Evolutionary conservation across 176 grass and related monocot genomes (phyloP), one percentile per base, ranked within the genome.

Genomic region (Juncus inflexus): DNA sequence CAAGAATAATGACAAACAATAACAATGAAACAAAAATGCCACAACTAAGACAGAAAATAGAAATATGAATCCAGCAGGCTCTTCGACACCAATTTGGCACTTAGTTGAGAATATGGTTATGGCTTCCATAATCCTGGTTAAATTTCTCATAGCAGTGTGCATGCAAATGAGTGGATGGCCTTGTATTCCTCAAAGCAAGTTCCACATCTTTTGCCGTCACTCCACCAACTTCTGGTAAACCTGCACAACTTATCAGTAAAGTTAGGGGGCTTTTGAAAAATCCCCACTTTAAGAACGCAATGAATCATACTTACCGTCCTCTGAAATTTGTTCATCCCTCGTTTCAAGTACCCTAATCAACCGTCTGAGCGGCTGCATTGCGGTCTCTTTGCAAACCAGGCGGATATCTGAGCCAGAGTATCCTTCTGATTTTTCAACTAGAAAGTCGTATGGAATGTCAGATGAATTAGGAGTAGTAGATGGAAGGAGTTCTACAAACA

Each of bases 401-500:
- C 76, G 87, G 43, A 96, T 91, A 82, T 96, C 91, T 70, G 91
- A 96, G 15, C 87, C 91, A 2, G 87, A 96, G 83, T 88, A 96
- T 67, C 87, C 87, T 91, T 88, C 87, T 55, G 81, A 83, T 83
- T 63, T 88, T 41, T 83, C 87, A 55, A 91, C 79, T 52, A 91
- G 84, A 83, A 83, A 19, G 63, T 91, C 76, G 69, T 88, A 91
- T 0, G 81, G 82, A 45, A 88, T 76, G 65, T 80, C 78, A 58
- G 75, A 81, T 66, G 28, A 67, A 55, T 62, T 79, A 51, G 76
- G 55, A 28, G 19, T 28, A 41, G 49, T 61, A 15, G 58, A 88
- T 76, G 84, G 81, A 36, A 96, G 77, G 66, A 96, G 80, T 38
- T 91, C 91, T 69, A 85, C 62, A 61, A 91, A 91, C 84, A 96